Percentiles rank a stretch among this genome's conserved stretches.
Evolutionary conservation across 768 basidiomycete species (phyloP).

Genomic region (Hysterangium stoloniferum): DNA sequence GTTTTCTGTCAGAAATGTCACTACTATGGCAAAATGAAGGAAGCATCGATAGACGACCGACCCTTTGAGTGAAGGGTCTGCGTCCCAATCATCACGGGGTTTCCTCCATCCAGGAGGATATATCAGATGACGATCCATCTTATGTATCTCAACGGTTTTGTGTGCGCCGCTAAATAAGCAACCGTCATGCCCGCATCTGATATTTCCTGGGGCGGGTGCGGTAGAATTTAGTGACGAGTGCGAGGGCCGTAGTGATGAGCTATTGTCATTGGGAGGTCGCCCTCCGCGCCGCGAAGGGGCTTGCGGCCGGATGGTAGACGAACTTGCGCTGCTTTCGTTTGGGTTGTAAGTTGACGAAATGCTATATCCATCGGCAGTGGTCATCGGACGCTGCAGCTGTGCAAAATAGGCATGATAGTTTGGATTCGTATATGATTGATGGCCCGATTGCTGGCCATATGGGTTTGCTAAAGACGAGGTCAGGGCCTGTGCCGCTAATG

Average conservation of each 20-base stretch:
- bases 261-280: constrained; percentile 1
- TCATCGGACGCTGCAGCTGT: constrained; percentile 25
- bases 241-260: constrained; percentile 15
- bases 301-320: not conserved
- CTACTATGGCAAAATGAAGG: no score
- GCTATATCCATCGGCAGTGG: constrained; percentile 29
- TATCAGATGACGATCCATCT: constrained; percentile 87
- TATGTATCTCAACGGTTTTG: constrained; percentile 68
- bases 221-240: constrained; percentile 19
- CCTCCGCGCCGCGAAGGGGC: not conserved
- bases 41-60: constrained; percentile 23
- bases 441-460: constrained; percentile 17
- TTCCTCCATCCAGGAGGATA: constrained; percentile 69
- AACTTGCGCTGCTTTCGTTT: not conserved
- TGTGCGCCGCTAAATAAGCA: constrained; percentile 64
- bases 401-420: constrained; percentile 50
- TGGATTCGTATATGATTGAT: constrained; percentile 27
- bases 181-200: constrained; percentile 50
- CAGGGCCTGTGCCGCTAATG: constrained; percentile 18
- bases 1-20: constrained; percentile 46
- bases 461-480: constrained; percentile 23
- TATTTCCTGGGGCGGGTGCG: constrained; percentile 62
- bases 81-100: constrained; percentile 63
- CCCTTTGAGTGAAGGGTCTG: constrained; percentile 78
- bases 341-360: constrained; percentile 33